Conservation (phyloP, 352 stramenopile species). For the Phytophthora parvispora region DNA sequence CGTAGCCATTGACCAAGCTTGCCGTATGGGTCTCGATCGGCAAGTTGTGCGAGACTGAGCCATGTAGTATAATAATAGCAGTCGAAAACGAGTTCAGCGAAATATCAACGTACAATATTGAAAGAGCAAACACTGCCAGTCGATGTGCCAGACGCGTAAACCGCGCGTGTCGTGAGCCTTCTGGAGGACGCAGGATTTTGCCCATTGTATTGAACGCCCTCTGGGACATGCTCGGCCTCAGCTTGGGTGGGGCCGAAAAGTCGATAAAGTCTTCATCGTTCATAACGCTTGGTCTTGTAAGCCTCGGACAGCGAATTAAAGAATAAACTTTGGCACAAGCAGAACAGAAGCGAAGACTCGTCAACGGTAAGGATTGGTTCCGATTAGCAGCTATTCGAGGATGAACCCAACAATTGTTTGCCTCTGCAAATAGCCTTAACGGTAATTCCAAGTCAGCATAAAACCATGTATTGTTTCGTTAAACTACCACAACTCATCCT, state of each 20-base stretch:
- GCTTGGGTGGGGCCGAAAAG: conserved; percentile 1
- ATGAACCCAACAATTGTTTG: background rate
- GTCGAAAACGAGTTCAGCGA: conserved; percentile 19
- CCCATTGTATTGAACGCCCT: background rate
- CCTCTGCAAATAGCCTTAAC: background rate
- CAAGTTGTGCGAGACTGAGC: conserved; percentile 4
- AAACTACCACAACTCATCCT: background rate
- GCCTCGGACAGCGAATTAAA: background rate
- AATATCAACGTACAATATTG: conserved; percentile 24
- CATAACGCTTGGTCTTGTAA: conserved; percentile 1
- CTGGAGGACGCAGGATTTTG: background rate
- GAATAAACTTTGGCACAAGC: background rate
- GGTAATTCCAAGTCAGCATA: too few relatives aligned
- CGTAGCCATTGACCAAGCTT: conserved; percentile 32
- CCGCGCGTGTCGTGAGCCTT: background rate
- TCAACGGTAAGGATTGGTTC: too few relatives aligned
- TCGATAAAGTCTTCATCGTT: conserved; percentile 15
- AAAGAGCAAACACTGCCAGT: conserved; percentile 11
- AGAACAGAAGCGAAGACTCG: background rate
- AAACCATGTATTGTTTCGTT: background rate
- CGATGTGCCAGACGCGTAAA: conserved; percentile 6
- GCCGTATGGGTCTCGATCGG: background rate
- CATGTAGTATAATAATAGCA: conserved; percentile 12
- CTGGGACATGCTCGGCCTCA: conserved; percentile 8
- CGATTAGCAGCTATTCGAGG: background rate